Evolutionary conservation across 1,139 yeast genomes (phyloP), one percentile per base, ranked within the genome.

Genomic region (Kodamaea alishanica): DNA sequence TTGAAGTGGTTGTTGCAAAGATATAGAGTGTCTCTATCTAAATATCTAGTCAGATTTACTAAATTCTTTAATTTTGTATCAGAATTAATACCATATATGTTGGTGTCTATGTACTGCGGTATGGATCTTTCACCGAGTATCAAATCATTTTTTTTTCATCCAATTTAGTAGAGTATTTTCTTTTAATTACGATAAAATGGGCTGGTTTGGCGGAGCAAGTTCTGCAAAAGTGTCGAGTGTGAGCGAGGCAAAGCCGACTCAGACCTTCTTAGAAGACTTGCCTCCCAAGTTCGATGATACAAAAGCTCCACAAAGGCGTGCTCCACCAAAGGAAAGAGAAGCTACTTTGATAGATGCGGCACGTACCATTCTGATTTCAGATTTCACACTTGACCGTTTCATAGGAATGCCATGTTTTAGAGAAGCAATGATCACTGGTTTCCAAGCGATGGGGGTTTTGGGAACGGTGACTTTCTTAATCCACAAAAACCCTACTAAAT

Each of bases 371-470:
- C 58, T 58, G 34, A 35, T 63, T 6, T 52, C 65, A 8, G 95
- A 87, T 55, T 84, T 89, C 56, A 64, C 73, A 7, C 51, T 79
- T 6, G 68, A 67, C 3, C 70, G 75, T 33, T 67, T 84, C 42
- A 71, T 80, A 11, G 64, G 69, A 41, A 85, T 89, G 58, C 96
- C 97, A 2, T 90, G 97, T 60, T 87, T 90, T 60, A 70, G 96
- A 46, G 92, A 85, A 43, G 94, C 96, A 1, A 87, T 89, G 59
- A 69, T 90, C 46, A 77, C 95, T 0, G 97, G 97, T 4, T 78
- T 88, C 45, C 83, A 88, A 27, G 80, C 92, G n/a, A 79, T 88
- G 72, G 85, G 83, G 24, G 94, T 87, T 0, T 69, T 85, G 28
- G 86, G 90, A 0, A 75, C 82, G 0, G 85, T 87, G 28, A 78